Conservation (phyloP, 495 filamentous ascomycete genomes). For the Amniculicola lignicola region DNA sequence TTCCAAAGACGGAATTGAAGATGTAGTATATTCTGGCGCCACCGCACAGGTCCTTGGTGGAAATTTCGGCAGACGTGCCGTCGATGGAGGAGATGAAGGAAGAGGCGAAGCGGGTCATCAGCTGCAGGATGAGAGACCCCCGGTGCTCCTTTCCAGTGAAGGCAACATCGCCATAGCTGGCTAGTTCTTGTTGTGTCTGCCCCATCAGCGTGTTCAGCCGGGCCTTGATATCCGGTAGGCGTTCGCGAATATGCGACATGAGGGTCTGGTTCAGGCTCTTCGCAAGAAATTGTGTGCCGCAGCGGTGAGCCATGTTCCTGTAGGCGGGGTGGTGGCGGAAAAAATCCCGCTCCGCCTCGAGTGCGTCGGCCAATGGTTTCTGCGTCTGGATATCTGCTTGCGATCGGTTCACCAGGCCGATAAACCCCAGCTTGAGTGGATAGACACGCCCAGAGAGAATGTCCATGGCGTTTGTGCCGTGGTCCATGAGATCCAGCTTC, state of each 20-base stretch:
- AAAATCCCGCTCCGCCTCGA: constrained; percentile 89
- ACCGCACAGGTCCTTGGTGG: constrained; percentile 96
- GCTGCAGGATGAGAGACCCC: constrained; percentile 87
- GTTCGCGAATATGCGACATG: constrained; percentile 94
- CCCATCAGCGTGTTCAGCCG: constrained; percentile 97
- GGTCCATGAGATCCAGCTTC: constrained; percentile 98
- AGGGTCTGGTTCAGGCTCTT: constrained; percentile 93
- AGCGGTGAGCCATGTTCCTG: constrained; percentile 88
- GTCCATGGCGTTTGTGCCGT: constrained; percentile 96
- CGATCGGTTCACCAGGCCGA: constrained; percentile 95
- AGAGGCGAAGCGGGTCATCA: constrained; percentile 97
- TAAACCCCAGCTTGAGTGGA: constrained; percentile 94
- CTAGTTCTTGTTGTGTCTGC: constrained; percentile 97
- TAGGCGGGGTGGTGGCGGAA: constrained; percentile 97
- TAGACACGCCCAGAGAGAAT: constrained; percentile 96
- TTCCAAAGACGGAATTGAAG: constrained; percentile 99
- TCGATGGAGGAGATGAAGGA: constrained; percentile 99
- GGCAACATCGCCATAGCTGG: constrained; percentile 96
- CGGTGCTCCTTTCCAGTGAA: constrained; percentile 97
- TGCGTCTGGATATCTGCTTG: constrained; percentile 98
- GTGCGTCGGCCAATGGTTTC: constrained; percentile 83
- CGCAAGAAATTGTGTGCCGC: constrained; percentile 91
- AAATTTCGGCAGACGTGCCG: constrained; percentile 96
- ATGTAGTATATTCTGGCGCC: constrained; percentile 99
- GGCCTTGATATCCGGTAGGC: constrained; percentile 96